Evolutionary conservation across 495 filamentous ascomycete species (phyloP), one percentile per base, ranked within the genome.

Genomic region (Talaromyces liani): DNA sequence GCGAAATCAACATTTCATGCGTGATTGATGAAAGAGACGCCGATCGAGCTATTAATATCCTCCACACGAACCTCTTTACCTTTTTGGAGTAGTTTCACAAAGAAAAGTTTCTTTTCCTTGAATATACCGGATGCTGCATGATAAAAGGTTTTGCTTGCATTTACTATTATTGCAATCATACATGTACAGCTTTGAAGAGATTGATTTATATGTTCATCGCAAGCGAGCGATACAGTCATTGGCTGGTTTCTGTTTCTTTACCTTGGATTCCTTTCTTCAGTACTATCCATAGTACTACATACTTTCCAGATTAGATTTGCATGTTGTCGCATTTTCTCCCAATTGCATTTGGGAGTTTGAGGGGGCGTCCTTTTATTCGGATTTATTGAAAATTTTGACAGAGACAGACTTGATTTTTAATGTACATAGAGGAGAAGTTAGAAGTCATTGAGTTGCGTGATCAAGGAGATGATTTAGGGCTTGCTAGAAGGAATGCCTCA

Each of bases 1-100:
- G 92, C 69, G 94, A 98, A 80, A 98, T 98, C 77, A 97, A 97
- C 73, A 98, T 98, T 61, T 94, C 91, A 14, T 98, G 94, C 73
- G 94, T 98, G 7, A 95, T 98, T 68, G 91, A 94, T 68, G 91
- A 91, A 68, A 82, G 88, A 68, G 91, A 96, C 65, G 92, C 93
- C 45, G 89, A 91, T 62, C 85, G 93, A 62, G 94, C 94, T 14
- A 87, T 98, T 79, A 97, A 93, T 69, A 89, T 97, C 67, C 84
- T 98, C 59, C 94, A 98, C 72, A 97, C 93, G 18, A 91, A 87
- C 76, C 84, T 98, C 58, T 97, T 98, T 68, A 84, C 82, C 22
- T 84, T 83, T 66, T 66, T 84, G 67, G 80, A 84, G 34, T 82
- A 77, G 70, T 49, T 39, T 18, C 1, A 29, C 22, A 53, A 29